Base-by-base conservation (phyloP, 768 basidiomycete species). In the Hygrocybe punicea region DNA sequence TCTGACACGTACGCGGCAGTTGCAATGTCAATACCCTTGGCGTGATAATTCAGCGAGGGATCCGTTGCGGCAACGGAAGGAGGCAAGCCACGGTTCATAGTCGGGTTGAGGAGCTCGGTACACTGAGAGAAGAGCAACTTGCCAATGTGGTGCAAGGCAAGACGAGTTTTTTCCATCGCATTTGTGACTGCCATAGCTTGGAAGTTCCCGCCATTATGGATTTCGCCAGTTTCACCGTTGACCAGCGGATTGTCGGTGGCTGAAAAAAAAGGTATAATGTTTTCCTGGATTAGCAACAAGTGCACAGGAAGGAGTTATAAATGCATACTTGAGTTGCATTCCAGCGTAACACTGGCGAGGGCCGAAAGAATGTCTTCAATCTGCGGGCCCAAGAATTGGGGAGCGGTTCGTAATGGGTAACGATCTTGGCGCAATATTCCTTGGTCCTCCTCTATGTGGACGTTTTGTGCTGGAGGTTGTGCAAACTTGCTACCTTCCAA, bases 161-260 rank as follows among this genome's bases (percentile, higher is more conserved):
- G 79, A 8, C 92, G 87, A 1, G 87, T 87, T 68, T 93, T 91
- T 69, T 94, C 92, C 89, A 93, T 93, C 10, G 89, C 86, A 56
- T 72, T 82, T 9, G 86, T 86, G 40, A 91, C 80, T 10, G 86
- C 79, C 84, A 89, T 89, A 0, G 87, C 87, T 69, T 89, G 92
- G 79, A 95, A 94, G 69, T 93, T 94, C 13, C 92, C 93, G 24
- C 88, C 89, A 60, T 89, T 84, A 66, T 91, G 86, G 13, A 88
- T 78, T 37, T 76, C 68, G 3, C 82, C 82, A 25, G 82, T 83
- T 55, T 85, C 80, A n/a, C 82, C 81, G 64, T 91, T 86, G 57
- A 91, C 76, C 35, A 92, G 79, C 11, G 90, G 90, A 66, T 92
- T 92, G 64, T 92, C 90, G 21, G 90, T 92, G 24, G 89, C 86